Percentiles rank a stretch among this genome's conserved stretches.
Conservation (phyloP, 371 early-diverging fungal species). For the Choanephora cucurbitarum region DNA sequence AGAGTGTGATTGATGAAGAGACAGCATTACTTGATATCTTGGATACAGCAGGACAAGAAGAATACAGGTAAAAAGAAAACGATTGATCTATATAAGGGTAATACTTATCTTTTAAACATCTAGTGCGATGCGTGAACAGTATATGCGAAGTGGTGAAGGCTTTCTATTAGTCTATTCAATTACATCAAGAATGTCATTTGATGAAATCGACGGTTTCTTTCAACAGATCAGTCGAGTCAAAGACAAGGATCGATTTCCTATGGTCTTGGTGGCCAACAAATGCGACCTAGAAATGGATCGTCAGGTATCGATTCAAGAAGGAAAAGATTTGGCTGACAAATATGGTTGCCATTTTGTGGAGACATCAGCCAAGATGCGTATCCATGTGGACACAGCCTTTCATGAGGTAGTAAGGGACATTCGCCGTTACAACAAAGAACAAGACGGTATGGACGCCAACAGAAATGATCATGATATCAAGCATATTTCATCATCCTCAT, state of each 20-base stretch:
- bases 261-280: slow-evolving; percentile 95
- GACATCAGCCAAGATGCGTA: slow-evolving; percentile 86
- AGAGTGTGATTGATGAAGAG: slow-evolving; percentile 84
- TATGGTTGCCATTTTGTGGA: slow-evolving; percentile 63
- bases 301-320: slow-evolving; percentile 44
- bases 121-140: slow-evolving; percentile 77
- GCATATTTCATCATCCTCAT: too few species aligned
- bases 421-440: slow-evolving; percentile 35
- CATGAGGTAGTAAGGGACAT: slow-evolving; percentile 83
- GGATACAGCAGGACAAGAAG: slow-evolving; percentile 94
- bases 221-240: slow-evolving; percentile 84
- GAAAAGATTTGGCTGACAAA: slow-evolving; percentile 27
- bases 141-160: slow-evolving; percentile 72
- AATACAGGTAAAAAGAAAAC: slow-evolving; percentile 63
- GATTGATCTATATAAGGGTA: background rate
- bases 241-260: slow-evolving; percentile 81
- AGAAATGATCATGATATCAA: background rate
- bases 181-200: slow-evolving; percentile 75
- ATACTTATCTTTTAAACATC: background rate
- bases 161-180: slow-evolving; percentile 64
- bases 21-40: slow-evolving; percentile 85
- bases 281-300: slow-evolving; percentile 85
- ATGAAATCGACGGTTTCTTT: slow-evolving; percentile 77
- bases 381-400: slow-evolving; percentile 93
- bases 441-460: slow-evolving; percentile 4